phyloP scores from a whole-genome alignment of 2,329 filamentous ascomycete species.

The Sporothrix inflata region DNA sequence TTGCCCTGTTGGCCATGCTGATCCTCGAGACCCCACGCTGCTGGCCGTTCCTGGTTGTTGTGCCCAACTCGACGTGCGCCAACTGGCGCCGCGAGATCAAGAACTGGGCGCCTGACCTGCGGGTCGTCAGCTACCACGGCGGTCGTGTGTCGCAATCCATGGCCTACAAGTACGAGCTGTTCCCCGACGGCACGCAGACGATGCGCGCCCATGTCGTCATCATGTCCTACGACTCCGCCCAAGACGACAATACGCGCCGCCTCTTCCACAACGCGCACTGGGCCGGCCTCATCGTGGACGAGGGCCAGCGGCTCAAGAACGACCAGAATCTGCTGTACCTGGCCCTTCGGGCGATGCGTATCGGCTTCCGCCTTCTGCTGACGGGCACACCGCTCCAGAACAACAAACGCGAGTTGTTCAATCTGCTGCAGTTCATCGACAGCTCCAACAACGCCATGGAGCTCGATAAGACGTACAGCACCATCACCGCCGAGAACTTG shows the following conservation, averaged over 20 bases:
- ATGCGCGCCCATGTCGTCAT: constrained; percentile 90
- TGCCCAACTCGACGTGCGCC: constrained; percentile 92
- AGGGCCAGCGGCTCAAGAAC: constrained; percentile 94
- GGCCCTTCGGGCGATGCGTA: constrained; percentile 71
- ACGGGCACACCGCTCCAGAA: constrained; percentile 95
- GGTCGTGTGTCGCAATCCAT: constrained; percentile 73
- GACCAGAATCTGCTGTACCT: constrained; percentile 82
- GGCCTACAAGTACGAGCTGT: constrained; percentile 83
- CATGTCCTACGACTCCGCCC: constrained; percentile 89
- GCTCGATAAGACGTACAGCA: constrained; percentile 74
- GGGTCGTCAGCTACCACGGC: constrained; percentile 93
- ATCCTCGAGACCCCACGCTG: constrained; percentile 69
- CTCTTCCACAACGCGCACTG: constrained; percentile 76
- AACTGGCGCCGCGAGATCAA: constrained; percentile 98
- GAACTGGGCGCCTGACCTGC: constrained; percentile 82
- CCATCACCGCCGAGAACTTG: constrained; percentile 83
- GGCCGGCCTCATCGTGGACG: constrained; percentile 88
- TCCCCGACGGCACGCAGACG: constrained; percentile 65
- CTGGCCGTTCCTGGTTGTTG: constrained; percentile 91
- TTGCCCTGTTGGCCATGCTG: constrained; percentile 77
- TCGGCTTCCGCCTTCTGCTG: constrained; percentile 82
- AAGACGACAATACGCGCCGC: constrained; percentile 67
- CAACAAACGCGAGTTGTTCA: constrained; percentile 92
- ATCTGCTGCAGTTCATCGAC: constrained; percentile 93
- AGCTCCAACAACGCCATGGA: constrained; percentile 67